phyloP scores from a whole-genome alignment of 495 filamentous ascomycete species.

The Staphylotrichum longicolle region DNA sequence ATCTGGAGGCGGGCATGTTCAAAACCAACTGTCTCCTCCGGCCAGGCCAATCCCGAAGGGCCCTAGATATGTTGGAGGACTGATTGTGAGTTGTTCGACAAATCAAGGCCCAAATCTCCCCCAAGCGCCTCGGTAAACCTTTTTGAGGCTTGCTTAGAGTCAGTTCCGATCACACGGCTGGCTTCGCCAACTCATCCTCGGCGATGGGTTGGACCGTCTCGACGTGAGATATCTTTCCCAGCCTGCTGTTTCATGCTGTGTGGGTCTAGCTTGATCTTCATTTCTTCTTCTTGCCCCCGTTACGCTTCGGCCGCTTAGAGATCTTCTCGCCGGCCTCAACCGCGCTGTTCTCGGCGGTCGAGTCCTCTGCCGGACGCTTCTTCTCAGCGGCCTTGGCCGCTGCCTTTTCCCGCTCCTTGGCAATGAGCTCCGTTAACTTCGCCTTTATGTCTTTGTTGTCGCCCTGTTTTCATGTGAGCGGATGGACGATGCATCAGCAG shows the following conservation, averaged over 20 bases:
- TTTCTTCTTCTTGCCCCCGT: slow-evolving; percentile 33
- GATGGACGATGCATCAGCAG: not conserved
- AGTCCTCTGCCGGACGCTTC: slow-evolving; percentile 39
- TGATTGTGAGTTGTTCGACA: too few species aligned
- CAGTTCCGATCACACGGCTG: not conserved
- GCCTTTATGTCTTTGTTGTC: slow-evolving; percentile 41
- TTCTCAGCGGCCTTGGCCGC: slow-evolving; percentile 38
- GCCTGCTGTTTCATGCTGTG: not conserved
- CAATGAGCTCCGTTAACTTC: slow-evolving; percentile 46
- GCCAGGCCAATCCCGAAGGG: too few species aligned
- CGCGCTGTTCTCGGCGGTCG: slow-evolving; percentile 19
- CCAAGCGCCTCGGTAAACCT: too few species aligned
- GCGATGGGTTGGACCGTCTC: not conserved
- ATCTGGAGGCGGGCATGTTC: too few species aligned
- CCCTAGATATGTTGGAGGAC: too few species aligned
- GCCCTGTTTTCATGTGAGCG: slow-evolving; percentile 28
- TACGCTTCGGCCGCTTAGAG: slow-evolving; percentile 31
- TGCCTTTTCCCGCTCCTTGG: slow-evolving; percentile 47
- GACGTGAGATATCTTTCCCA: not conserved
- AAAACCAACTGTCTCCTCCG: too few species aligned
- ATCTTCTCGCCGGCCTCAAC: slow-evolving; percentile 21
- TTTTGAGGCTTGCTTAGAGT: too few species aligned
- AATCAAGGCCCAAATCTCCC: too few species aligned
- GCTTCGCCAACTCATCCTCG: not conserved
- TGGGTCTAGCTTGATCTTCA: not conserved